phyloP scores from a whole-genome alignment of 108 stramenopile species.

The Fistulifera solaris region DNA sequence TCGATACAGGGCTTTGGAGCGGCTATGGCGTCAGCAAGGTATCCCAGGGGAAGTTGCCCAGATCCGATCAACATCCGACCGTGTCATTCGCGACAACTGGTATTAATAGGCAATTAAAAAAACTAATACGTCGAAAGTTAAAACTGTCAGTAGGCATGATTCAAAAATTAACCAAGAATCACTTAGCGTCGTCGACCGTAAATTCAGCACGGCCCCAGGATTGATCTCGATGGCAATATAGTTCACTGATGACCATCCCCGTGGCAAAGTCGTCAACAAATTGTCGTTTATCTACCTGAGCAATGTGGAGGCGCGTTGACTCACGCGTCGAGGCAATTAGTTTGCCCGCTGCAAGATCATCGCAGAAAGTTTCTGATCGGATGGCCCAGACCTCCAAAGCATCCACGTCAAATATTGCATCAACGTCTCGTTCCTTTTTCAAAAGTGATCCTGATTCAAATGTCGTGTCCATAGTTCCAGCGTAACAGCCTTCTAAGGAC shows the following conservation, averaged over 20 bases:
- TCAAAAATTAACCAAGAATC: too few relatives aligned
- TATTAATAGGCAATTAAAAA: slow-evolving; percentile 35
- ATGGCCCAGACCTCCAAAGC: slow-evolving; percentile 23
- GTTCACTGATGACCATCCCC: slow-evolving; percentile 4
- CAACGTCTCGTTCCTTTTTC: background rate
- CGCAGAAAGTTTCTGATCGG: slow-evolving; percentile 1
- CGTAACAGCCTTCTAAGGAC: slow-evolving; percentile 19
- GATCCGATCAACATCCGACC: slow-evolving; percentile 80
- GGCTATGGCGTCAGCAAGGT: slow-evolving; percentile 72
- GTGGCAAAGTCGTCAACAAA: slow-evolving; percentile 26
- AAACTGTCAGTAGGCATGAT: too few relatives aligned
- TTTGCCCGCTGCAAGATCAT: slow-evolving; percentile 8
- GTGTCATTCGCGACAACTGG: slow-evolving; percentile 89
- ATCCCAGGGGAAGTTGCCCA: slow-evolving; percentile 86
- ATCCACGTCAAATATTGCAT: slow-evolving; percentile 22
- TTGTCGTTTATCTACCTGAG: slow-evolving; percentile 22
- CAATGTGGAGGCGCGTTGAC: slow-evolving; percentile 8
- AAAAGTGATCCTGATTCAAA: slow-evolving; percentile 24
- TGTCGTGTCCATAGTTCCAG: slow-evolving; percentile 14
- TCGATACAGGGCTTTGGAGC: slow-evolving; percentile 66
- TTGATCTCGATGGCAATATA: slow-evolving; percentile 23
- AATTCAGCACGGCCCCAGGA: slow-evolving; percentile 20
- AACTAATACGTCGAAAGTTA: too few relatives aligned
- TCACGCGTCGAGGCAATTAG: slow-evolving; percentile 5
- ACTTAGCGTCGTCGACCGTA: slow-evolving; percentile 6